Percentiles rank a stretch among this genome's conserved stretches.
Evolutionary conservation across 2,329 filamentous ascomycete species (phyloP).

Genomic region (Calonectria henricotiae): DNA sequence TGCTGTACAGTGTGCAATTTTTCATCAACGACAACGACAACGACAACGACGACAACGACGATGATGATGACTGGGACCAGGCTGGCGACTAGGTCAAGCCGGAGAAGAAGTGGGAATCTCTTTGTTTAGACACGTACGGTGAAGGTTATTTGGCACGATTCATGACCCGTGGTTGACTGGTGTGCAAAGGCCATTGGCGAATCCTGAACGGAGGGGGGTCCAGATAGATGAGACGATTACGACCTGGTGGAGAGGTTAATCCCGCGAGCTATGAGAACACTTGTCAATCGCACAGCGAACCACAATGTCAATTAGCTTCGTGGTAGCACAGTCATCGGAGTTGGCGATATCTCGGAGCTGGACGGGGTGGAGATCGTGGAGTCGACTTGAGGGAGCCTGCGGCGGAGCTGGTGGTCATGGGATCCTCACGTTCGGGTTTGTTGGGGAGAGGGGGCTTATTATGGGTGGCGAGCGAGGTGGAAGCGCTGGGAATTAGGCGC

Average conservation of each 20-base stretch:
- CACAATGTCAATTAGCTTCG: slow-evolving; percentile 15
- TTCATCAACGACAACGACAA: background rate
- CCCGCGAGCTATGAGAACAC: slow-evolving; percentile 33
- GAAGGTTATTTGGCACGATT: slow-evolving; percentile 17
- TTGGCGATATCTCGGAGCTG: slow-evolving; percentile 28
- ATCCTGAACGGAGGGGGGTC: background rate
- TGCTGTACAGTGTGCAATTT: background rate
- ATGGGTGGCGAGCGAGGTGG: slow-evolving; percentile 9
- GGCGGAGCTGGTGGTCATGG: slow-evolving; percentile 38
- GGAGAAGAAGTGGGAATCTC: background rate
- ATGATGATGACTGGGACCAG: background rate
- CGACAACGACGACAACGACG: background rate
- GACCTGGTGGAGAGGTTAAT: slow-evolving; percentile 22
- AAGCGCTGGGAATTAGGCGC: slow-evolving; percentile 21
- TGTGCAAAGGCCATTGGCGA: background rate
- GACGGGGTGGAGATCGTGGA: slow-evolving; percentile 23
- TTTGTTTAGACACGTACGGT: slow-evolving; percentile 19
- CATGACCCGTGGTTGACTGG: slow-evolving; percentile 14
- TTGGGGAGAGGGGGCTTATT: background rate
- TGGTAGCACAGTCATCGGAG: slow-evolving; percentile 30
- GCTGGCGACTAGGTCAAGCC: background rate
- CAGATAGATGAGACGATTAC: background rate
- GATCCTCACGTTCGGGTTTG: slow-evolving; percentile 25
- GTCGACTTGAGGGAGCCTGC: background rate
- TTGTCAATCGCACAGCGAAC: slow-evolving; percentile 35